Conservation (phyloP, 2,329 filamentous ascomycete genomes). For the Rutstroemia sydowiana region DNA sequence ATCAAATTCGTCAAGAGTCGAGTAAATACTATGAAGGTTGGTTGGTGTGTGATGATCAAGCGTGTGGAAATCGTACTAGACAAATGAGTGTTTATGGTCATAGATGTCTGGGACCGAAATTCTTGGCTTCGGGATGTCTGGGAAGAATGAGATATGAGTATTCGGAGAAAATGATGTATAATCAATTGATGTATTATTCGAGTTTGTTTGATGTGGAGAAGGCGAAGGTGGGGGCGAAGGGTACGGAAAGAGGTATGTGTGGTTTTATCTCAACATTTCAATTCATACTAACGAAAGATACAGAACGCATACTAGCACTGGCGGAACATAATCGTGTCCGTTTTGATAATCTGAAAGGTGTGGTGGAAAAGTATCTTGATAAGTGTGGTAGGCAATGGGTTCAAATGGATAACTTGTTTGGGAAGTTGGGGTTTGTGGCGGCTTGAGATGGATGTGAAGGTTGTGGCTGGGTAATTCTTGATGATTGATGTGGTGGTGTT, state of each 20-base stretch:
- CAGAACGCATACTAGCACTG: slow-evolving; percentile 52
- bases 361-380: slow-evolving; percentile 77
- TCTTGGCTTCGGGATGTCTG: slow-evolving; percentile 74
- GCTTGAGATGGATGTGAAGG: background rate
- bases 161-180: slow-evolving; percentile 84
- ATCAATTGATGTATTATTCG: slow-evolving; percentile 84
- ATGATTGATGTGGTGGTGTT: background rate
- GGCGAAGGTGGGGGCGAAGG: slow-evolving; percentile 48
- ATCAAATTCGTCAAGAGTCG: slow-evolving; percentile 70
- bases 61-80: slow-evolving; percentile 78
- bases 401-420: slow-evolving; percentile 83
- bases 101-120: slow-evolving; percentile 79
- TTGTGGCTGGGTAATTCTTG: background rate
- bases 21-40: slow-evolving; percentile 87
- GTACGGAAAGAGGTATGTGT: slow-evolving; percentile 36
- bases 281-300: background rate
- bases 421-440: slow-evolving; percentile 48
- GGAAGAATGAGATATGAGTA: slow-evolving; percentile 87
- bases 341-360: slow-evolving; percentile 67
- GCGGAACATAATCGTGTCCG: slow-evolving; percentile 75
- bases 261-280: slow-evolving; percentile 2
- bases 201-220: slow-evolving; percentile 86
- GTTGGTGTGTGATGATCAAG: slow-evolving; percentile 82
- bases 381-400: slow-evolving; percentile 92
- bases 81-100: slow-evolving; percentile 91